Evolutionary conservation across 257 asterid species (phyloP).

Genomic region (Nicotiana noctiflora): DNA sequence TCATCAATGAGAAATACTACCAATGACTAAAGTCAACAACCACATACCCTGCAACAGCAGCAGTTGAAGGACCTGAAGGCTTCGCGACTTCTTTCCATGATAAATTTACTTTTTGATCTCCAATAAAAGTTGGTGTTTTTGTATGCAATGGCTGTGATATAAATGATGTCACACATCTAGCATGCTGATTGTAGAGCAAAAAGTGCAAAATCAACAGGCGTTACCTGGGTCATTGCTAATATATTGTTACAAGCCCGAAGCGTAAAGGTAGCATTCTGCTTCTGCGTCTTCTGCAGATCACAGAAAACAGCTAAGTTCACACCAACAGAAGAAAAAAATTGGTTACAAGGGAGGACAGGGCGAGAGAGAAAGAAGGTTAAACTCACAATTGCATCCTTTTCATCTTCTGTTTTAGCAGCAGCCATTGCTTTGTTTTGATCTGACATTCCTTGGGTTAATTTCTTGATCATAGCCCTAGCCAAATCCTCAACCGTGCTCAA

Average conservation of each 20-base stretch:
- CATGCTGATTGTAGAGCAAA: not conserved
- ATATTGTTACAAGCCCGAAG: conserved; percentile 85
- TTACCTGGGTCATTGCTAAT: conserved; percentile 73
- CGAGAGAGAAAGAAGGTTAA: conserved; percentile 10
- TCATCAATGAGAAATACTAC: not conserved
- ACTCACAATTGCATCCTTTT: conserved; percentile 68
- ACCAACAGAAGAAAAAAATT: not conserved
- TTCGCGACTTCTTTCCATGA: conserved; percentile 85
- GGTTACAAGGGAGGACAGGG: not conserved
- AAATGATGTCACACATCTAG: not conserved
- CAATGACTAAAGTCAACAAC: not conserved
- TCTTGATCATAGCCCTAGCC: conserved; percentile 77
- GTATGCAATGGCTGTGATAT: conserved; percentile 66
- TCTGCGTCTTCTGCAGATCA: conserved; percentile 70
- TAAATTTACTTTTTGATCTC: conserved; percentile 68
- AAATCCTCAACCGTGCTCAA: conserved; percentile 73
- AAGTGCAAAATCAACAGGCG: not conserved
- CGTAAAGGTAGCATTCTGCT: conserved; percentile 70
- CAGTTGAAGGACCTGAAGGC: conserved; percentile 32
- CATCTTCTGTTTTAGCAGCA: conserved; percentile 86
- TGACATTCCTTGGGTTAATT: conserved; percentile 87
- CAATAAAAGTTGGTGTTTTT: conserved; percentile 78
- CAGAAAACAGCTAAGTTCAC: not conserved
- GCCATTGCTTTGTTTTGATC: conserved; percentile 82
- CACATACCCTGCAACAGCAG: conserved; percentile 54